Base-by-base conservation (phyloP, 345 rosid species). In the Populus alba region DNA sequence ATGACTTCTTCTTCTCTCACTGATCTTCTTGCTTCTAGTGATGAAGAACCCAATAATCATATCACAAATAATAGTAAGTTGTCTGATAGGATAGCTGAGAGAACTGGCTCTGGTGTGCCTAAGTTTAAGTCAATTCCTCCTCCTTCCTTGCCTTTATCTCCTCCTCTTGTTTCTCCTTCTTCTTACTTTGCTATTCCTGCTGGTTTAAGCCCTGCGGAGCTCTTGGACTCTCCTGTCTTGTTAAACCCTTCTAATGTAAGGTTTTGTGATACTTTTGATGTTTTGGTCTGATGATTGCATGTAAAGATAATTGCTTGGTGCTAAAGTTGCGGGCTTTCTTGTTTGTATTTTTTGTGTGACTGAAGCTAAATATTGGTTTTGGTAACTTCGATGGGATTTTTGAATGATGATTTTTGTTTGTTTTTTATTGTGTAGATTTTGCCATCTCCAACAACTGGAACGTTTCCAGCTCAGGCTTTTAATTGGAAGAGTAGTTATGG, bases 361-460 rank as follows among this genome's bases (percentile, higher is more conserved):
- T 41, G 31, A 76, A 76, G 62, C 49, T 72, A 27, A 13, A 37
- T 37, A 8, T 63, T 71, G 59, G 65, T 75, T 72, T 45, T 55
- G 39, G n/a, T 22, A 45, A 10, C 45, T 51, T 83, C 39, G 57
- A 27, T 72, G n/a, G 73, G 23, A 38, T 53, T 9, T 11, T 83
- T 69, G 71, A 18, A 18, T 68, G 68, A 68, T 66, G 74, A 76
- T 33, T 18, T 62, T 45, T 37, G 59, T 38, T 47, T 29, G 45
- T 39, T 45, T 70, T 15, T 55, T 72, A 39, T 66, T 72, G 15
- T 82, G 31, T 81, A 96, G 98, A 81, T 90, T 85, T 65, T 95
- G 70, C 94, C 98, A 43, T 95, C 98, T 39, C 98, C 98, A 8
- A 95, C 98, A 5, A 95, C 98, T 13, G 97, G 98, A 61, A 45